Evolutionary conservation across 2,329 filamentous ascomycete genomes (phyloP).

Genomic region (Dothistroma pini): DNA sequence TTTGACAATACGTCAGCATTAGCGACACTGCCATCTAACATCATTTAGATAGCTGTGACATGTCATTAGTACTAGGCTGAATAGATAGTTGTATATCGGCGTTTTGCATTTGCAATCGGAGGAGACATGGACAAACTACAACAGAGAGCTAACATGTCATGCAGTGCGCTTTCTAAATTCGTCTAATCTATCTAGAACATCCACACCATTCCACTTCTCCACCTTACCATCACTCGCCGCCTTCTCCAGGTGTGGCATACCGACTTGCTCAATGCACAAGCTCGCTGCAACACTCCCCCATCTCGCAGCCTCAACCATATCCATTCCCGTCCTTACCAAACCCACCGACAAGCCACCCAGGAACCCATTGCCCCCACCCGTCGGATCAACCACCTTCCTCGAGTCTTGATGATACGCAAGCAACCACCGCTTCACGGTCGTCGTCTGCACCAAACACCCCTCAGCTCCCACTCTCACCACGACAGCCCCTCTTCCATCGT

Average conservation of each 20-base stretch:
- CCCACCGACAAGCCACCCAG: constrained; percentile 61
- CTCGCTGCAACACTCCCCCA: constrained; percentile 83
- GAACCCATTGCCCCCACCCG: constrained; percentile 90
- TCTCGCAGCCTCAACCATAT: constrained; percentile 65
- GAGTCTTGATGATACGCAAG: constrained; percentile 65
- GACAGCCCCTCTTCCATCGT: constrained; percentile 47
- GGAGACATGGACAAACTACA: too few relatives aligned
- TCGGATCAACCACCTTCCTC: constrained; percentile 75
- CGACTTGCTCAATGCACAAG: constrained; percentile 92
- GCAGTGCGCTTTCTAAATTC: constrained; percentile 29
- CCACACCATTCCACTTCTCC: constrained; percentile 50
- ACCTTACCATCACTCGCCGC: constrained; percentile 20
- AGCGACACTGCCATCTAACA: too few relatives aligned
- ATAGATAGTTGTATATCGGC: too few relatives aligned
- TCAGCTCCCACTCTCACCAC: constrained; percentile 69
- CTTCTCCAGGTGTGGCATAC: constrained; percentile 61
- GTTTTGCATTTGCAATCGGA: too few relatives aligned
- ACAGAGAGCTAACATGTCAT: too few relatives aligned
- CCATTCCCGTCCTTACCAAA: constrained; percentile 51
- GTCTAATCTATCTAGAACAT: constrained; percentile 41
- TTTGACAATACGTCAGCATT: too few relatives aligned
- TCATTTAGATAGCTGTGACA: too few relatives aligned
- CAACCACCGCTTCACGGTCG: constrained; percentile 56
- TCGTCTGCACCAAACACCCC: constrained; percentile 57
- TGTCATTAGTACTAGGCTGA: too few relatives aligned